Conservation (phyloP, 495 filamentous ascomycete genomes). For the Annulohypoxylon maeteangense region DNA sequence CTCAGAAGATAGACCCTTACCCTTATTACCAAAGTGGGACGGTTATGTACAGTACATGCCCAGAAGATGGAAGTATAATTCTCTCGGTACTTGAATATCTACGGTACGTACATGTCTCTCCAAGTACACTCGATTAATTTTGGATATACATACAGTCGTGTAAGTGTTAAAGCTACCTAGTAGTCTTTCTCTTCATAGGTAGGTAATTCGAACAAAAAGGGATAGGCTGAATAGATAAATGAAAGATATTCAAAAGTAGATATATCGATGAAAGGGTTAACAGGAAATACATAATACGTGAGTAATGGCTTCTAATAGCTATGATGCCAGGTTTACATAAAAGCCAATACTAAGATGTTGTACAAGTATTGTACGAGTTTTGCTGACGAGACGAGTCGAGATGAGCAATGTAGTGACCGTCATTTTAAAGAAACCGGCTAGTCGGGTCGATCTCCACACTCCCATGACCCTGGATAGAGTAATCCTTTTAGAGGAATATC, state of each 20-base stretch:
- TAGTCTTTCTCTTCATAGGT: not conserved
- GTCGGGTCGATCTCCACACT: not conserved
- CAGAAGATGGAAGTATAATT: not conserved
- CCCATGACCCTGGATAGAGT: not conserved
- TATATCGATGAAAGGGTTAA: not conserved
- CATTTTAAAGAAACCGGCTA: not conserved
- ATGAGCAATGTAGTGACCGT: not conserved
- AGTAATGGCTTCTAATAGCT: not conserved
- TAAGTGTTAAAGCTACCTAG: not conserved
- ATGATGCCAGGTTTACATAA: conserved; percentile 3
- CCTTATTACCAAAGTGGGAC: conserved; percentile 18
- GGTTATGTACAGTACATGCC: not conserved
- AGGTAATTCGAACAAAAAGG: not conserved
- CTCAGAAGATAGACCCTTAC: conserved; percentile 20
- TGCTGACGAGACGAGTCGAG: not conserved
- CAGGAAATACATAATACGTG: not conserved
- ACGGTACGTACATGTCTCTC: not conserved
- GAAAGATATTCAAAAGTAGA: not conserved
- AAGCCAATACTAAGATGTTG: not conserved
- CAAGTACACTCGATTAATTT: not conserved
- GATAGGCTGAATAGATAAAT: not conserved
- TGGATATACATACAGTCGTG: conserved; percentile 1
- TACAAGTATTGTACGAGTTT: not conserved
- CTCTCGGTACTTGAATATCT: not conserved
- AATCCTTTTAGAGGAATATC: conserved; percentile 17